phyloP scores from a whole-genome alignment of 306 rosid species.

The Canavalia ensiformis region DNA sequence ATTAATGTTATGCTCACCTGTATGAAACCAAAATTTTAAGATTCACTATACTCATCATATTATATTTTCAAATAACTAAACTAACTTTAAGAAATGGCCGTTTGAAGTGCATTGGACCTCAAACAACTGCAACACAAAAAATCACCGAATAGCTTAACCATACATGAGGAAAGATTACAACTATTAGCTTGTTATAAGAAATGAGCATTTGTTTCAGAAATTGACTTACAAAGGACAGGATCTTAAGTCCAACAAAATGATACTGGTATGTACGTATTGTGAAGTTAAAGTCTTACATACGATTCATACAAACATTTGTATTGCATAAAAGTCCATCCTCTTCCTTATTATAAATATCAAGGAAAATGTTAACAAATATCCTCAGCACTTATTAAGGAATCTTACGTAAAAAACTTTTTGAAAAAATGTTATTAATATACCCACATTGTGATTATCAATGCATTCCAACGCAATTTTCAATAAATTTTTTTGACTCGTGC shows the following conservation, averaged over 20 bases:
- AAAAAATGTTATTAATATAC: no score
- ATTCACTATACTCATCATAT: background rate
- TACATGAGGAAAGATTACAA: background rate
- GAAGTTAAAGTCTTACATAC: background rate
- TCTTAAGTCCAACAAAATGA: background rate
- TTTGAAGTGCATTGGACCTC: background rate
- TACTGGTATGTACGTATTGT: slow-evolving; percentile 9
- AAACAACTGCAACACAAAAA: background rate
- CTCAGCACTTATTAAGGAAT: no score
- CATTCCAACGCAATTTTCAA: no score
- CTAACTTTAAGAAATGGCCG: background rate
- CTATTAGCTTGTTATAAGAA: slow-evolving; percentile 16
- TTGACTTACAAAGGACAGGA: slow-evolving; percentile 15
- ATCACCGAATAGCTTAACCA: background rate
- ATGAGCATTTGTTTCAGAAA: slow-evolving; percentile 5
- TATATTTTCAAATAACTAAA: slow-evolving; percentile 5
- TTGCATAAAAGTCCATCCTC: background rate
- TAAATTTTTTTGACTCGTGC: no score
- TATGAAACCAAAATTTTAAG: slow-evolving; percentile 30
- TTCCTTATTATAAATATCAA: background rate
- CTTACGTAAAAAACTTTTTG: no score
- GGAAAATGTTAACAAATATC: no score
- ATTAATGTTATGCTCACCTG: slow-evolving; percentile 89
- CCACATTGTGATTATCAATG: no score
- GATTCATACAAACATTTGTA: background rate